These are phyloP conservation scores for Penicillium freii DNA, from an alignment of 2,329 filamentous ascomycete genomes.

Conservation along the genomic window DNA sequence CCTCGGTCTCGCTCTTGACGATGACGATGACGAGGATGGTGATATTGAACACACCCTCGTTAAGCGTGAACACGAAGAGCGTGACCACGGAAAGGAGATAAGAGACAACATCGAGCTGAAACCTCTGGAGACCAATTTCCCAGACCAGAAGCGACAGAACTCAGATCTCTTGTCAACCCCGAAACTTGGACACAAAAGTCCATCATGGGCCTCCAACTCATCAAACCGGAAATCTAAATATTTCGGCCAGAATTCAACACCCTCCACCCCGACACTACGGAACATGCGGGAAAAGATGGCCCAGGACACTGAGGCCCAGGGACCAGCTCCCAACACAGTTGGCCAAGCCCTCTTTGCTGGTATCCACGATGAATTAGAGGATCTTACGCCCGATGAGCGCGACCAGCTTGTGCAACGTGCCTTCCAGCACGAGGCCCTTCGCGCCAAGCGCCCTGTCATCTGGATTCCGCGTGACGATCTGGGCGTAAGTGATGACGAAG, in stretches of 20 bases:
- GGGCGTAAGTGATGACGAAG: conserved; percentile 88
- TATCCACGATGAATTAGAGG: conserved; percentile 89
- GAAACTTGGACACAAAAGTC: conserved; percentile 29
- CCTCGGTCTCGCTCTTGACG: conserved; percentile 59
- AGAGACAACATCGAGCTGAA: conserved; percentile 53
- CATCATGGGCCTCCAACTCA: conserved; percentile 47
- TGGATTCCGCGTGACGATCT: conserved; percentile 93
- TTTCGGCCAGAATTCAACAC: conserved; percentile 38
- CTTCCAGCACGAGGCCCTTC: conserved; percentile 85
- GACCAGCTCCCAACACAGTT: conserved; percentile 54
- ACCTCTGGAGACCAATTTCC: conserved; percentile 32
- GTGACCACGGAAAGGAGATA: conserved; percentile 39
- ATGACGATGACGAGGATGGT: conserved; percentile 44
- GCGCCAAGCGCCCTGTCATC: conserved; percentile 79
- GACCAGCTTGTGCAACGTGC: conserved; percentile 81
- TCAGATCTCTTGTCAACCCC: conserved; percentile 16
- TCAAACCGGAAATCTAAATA: conserved; percentile 42
- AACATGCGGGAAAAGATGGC: conserved; percentile 38
- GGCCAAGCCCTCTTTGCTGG: conserved; percentile 81
- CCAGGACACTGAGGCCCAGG: conserved; percentile 68
- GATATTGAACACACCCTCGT: conserved; percentile 49
- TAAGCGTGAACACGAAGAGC: conserved; percentile 43
- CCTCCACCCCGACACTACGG: conserved; percentile 33
- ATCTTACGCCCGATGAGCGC: conserved; percentile 84
- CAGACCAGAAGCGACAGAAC: conserved; percentile 15